Evolutionary conservation across 1,139 yeast genomes (phyloP).

Genomic region (Blastobotrys aristatus): DNA sequence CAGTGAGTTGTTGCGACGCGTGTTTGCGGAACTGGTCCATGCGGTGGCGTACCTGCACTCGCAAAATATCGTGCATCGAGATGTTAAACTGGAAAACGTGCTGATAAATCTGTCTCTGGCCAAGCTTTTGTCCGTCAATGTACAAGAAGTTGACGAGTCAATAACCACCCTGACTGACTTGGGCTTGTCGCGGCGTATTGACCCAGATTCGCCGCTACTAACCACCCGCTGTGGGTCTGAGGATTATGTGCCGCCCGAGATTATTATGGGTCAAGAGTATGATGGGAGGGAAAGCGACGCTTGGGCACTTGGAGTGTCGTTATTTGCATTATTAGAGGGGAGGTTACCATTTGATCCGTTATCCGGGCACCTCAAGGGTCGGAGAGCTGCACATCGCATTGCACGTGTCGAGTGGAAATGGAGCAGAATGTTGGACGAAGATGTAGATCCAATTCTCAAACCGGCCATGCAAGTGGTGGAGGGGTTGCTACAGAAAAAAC

Average conservation of each 20-base stretch:
- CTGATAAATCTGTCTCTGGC: slow-evolving; percentile 40
- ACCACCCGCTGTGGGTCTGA: slow-evolving; percentile 92
- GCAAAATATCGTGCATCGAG: slow-evolving; percentile 72
- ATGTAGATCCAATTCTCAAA: slow-evolving; percentile 35
- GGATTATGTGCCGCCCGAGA: slow-evolving; percentile 91
- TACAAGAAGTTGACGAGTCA: slow-evolving; percentile 30
- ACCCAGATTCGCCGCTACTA: slow-evolving; percentile 54
- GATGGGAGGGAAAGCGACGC: slow-evolving; percentile 87
- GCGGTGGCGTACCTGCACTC: slow-evolving; percentile 74
- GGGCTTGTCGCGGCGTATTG: slow-evolving; percentile 73
- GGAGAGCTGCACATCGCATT: slow-evolving; percentile 74
- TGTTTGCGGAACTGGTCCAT: slow-evolving; percentile 61
- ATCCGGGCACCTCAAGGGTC: slow-evolving; percentile 15
- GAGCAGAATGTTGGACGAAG: slow-evolving; percentile 39
- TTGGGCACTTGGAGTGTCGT: slow-evolving; percentile 92
- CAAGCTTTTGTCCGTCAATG: slow-evolving; percentile 7
- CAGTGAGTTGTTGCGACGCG: slow-evolving; percentile 44
- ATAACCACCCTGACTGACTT: slow-evolving; percentile 74
- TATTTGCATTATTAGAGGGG: slow-evolving; percentile 77
- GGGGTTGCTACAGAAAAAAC: slow-evolving; percentile 49
- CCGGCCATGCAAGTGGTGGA: slow-evolving; percentile 52
- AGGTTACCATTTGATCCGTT: slow-evolving; percentile 77
- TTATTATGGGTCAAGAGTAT: slow-evolving; percentile 82
- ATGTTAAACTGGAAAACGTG: slow-evolving; percentile 79
- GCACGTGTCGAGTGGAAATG: slow-evolving; percentile 94